Conservation (phyloP, 345 rosid species). For the Geranium rotundifolium region DNA sequence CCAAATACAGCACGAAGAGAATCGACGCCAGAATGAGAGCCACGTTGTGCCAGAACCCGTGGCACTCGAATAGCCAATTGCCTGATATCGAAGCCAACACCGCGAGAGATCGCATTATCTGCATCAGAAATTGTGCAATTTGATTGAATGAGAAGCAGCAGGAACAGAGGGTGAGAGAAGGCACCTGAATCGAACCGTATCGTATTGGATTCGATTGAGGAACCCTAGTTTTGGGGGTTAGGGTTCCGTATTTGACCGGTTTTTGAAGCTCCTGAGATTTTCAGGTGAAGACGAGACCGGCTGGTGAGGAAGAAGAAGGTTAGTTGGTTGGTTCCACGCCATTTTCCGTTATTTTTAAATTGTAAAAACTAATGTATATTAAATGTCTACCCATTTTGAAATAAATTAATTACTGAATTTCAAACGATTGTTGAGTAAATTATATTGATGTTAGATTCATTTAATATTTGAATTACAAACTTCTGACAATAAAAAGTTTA, state of each 20-base stretch:
- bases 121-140: not conserved
- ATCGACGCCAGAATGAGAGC: conserved; percentile 44
- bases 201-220: not conserved
- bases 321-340: not conserved
- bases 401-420: no score
- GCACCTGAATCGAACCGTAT: not conserved
- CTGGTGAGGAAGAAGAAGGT: not conserved
- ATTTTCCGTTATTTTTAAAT: no score
- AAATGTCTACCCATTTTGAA: no score
- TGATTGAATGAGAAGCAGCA: not conserved
- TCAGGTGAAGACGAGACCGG: no score
- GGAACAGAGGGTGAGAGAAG: not conserved
- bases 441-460: no score
- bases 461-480: no score
- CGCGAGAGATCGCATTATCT: not conserved
- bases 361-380: no score
- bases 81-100: not conserved
- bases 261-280: not conserved
- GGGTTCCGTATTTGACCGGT: not conserved
- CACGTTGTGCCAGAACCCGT: conserved; percentile 68
- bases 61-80: conserved; percentile 62
- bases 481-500: no score
- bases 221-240: not conserved
- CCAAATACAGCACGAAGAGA: conserved; percentile 54
- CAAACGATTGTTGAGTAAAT: no score